A percentile compares a stretch with the other conserved stretches of the same genome.
Conservation (phyloP, 176 grass and related monocot genomes). For the Saccharum spontaneum region DNA sequence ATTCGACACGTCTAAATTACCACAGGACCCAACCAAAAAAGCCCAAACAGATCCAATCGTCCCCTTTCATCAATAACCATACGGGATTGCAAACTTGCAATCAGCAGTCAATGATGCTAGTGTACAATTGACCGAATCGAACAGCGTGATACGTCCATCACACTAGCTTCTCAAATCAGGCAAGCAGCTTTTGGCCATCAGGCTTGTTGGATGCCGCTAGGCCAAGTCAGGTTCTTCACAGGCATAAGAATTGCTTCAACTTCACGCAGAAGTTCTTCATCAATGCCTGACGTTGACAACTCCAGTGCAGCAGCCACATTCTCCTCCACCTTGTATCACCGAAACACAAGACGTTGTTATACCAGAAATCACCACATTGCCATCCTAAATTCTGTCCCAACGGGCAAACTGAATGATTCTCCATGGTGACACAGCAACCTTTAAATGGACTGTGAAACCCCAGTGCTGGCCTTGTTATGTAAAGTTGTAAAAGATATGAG, state of each 20-base stretch:
- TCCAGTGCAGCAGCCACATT: constrained; percentile 67
- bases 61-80: background rate
- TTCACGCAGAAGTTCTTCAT: constrained; percentile 69
- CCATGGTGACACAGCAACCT: background rate
- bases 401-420: background rate
- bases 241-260: constrained; percentile 71
- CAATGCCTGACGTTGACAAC: constrained; percentile 65
- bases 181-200: constrained; percentile 22
- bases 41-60: background rate
- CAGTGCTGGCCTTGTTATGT: background rate
- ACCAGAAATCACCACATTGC: constrained; percentile 1
- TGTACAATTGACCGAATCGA: background rate
- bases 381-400: background rate
- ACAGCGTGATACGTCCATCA: background rate
- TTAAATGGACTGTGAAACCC: background rate
- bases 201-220: constrained; percentile 68
- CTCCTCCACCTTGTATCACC: constrained; percentile 73
- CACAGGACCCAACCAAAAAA: background rate
- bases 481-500: background rate
- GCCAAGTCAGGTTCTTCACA: constrained; percentile 88
- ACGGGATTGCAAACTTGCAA: background rate
- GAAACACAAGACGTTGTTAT: background rate
- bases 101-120: background rate
- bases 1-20: background rate
- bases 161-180: background rate